phyloP scores from a whole-genome alignment of 1,139 yeast species.

The Suhomyces coccinellae region DNA sequence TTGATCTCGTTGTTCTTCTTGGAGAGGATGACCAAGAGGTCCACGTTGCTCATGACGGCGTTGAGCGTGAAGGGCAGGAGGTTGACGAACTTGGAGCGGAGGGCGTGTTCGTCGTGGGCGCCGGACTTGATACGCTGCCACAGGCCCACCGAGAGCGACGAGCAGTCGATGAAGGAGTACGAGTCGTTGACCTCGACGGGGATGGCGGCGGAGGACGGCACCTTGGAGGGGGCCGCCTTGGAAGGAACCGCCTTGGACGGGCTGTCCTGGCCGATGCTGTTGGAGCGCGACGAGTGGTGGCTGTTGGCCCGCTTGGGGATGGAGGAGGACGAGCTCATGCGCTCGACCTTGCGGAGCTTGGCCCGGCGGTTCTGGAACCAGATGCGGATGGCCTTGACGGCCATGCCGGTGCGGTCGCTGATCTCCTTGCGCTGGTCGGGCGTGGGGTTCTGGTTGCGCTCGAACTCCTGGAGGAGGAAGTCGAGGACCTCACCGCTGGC shows the following conservation, averaged over 20 bases:
- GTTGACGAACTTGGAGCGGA: slow-evolving; percentile 51
- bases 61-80: slow-evolving; percentile 66
- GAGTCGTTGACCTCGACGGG: slow-evolving; percentile 64
- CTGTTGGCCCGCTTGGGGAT: slow-evolving; percentile 7
- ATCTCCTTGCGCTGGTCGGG: slow-evolving; percentile 69
- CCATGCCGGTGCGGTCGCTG: slow-evolving; percentile 77
- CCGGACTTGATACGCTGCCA: slow-evolving; percentile 81
- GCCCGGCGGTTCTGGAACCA: slow-evolving; percentile 96
- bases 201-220: slow-evolving; percentile 17
- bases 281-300: slow-evolving; percentile 7
- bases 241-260: slow-evolving; percentile 1
- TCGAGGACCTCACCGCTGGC: slow-evolving; percentile 86
- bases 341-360: slow-evolving; percentile 57
- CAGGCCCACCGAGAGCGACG: slow-evolving; percentile 68
- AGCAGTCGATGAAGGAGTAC: slow-evolving; percentile 66
- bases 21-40: slow-evolving; percentile 63
- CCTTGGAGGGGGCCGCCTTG: neutral
- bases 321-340: slow-evolving; percentile 30
- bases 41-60: slow-evolving; percentile 64
- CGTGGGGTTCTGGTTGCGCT: slow-evolving; percentile 68
- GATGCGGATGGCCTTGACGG: slow-evolving; percentile 87
- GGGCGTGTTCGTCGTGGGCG: slow-evolving; percentile 40
- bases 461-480: slow-evolving; percentile 68
- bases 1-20: slow-evolving; percentile 70
- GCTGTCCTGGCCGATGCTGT: slow-evolving; percentile 10